A percentile compares a stretch with the other conserved stretches of the same genome.
Evolutionary conservation across 805 yeast species (phyloP).

Genomic region (Kluyveromyces starmeri): DNA sequence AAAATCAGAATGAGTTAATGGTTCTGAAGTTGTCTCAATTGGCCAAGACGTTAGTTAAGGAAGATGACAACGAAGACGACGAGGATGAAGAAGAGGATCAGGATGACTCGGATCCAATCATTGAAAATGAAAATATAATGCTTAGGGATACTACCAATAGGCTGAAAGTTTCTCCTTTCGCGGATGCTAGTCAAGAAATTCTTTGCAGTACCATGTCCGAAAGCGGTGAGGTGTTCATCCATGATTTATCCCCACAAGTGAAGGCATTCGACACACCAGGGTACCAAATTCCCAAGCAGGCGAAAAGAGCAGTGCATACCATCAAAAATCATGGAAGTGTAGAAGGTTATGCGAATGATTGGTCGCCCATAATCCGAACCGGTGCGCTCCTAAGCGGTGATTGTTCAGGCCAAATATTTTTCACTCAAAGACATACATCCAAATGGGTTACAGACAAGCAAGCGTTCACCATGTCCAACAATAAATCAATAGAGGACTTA

Average conservation of each 20-base stretch:
- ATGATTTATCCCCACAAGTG: conserved; percentile 70
- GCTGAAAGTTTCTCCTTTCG: conserved; percentile 73
- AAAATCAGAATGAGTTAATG: conserved; percentile 81
- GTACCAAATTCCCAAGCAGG: conserved; percentile 61
- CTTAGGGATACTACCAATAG: conserved; percentile 82
- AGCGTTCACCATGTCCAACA: conserved; percentile 55
- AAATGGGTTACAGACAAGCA: conserved; percentile 81
- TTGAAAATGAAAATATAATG: conserved; percentile 77
- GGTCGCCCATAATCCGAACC: conserved; percentile 79
- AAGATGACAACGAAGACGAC: conserved; percentile 67
- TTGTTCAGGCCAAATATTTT: conserved; percentile 69
- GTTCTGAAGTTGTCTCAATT: conserved; percentile 76
- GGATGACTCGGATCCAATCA: conserved; percentile 72
- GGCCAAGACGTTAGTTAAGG: conserved; percentile 78
- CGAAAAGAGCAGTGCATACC: conserved; percentile 76
- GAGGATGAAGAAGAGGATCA: conserved; percentile 67
- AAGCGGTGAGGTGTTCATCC: conserved; percentile 80
- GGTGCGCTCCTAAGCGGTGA: conserved; percentile 89
- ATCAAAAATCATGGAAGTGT: conserved; percentile 80
- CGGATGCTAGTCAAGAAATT: conserved; percentile 65
- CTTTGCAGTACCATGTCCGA: conserved; percentile 85
- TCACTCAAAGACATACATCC: conserved; percentile 67
- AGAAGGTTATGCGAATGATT: conserved; percentile 96
- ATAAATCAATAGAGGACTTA: conserved; percentile 84
- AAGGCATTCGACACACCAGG: conserved; percentile 89